phyloP scores from a whole-genome alignment of 208 protist species.

The Leishmania martiniquensis region DNA sequence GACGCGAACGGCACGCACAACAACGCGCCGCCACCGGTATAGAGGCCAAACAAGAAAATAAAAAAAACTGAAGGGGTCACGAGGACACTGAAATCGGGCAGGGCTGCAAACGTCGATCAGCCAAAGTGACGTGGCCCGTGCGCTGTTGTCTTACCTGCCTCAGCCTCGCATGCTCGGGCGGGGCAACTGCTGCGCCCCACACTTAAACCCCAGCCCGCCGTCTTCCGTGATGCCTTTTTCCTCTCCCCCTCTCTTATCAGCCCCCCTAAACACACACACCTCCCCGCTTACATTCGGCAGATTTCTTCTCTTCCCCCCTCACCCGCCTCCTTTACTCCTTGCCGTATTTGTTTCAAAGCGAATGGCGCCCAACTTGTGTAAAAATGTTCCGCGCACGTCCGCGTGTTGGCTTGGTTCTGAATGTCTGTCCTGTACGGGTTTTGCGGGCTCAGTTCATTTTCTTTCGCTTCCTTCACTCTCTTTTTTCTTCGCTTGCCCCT shows the following conservation, averaged over 20 bases:
- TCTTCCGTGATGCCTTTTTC: not conserved
- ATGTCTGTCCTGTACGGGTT: not conserved
- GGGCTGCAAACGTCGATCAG: not conserved
- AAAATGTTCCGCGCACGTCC: not conserved
- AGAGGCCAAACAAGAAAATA: slow-evolving; percentile 7
- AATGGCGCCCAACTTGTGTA: not conserved
- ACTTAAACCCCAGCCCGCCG: not conserved
- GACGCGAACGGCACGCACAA: slow-evolving; percentile 70
- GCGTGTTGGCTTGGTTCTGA: not conserved
- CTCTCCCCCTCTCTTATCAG: not conserved
- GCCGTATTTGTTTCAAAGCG: not conserved
- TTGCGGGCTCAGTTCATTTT: not conserved
- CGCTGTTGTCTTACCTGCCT: not conserved
- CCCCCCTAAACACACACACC: too few species aligned
- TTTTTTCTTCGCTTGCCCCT: not conserved
- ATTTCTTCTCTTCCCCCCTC: not conserved
- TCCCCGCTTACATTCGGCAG: too few species aligned
- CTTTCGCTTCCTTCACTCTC: not conserved
- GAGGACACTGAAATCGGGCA: not conserved
- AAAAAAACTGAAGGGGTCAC: too few species aligned
- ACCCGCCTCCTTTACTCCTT: not conserved
- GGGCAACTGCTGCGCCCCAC: not conserved
- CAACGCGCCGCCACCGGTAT: slow-evolving; percentile 34
- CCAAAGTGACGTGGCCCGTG: not conserved
- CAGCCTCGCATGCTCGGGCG: not conserved